Percentiles rank a stretch among this genome's conserved stretches.
Evolutionary conservation across 164 flowering plant genomes (phyloP).

Genomic region (Dillenia suffruticosa): DNA sequence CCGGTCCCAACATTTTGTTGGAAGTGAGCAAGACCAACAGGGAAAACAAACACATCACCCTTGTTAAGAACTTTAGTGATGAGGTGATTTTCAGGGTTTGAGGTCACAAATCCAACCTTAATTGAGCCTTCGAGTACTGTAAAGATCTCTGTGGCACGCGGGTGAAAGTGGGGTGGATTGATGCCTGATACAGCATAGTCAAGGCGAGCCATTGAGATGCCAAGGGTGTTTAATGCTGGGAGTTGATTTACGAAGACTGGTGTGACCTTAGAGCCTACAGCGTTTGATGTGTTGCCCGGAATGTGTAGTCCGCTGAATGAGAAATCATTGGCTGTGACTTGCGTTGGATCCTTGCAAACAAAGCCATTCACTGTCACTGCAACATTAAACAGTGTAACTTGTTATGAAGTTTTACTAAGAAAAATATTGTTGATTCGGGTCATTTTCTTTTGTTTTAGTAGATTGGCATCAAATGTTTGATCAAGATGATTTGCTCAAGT

Average conservation of each 20-base stretch:
- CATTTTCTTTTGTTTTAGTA: background rate
- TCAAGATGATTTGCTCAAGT: background rate
- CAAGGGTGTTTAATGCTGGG: slow-evolving; percentile 26
- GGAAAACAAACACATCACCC: slow-evolving; percentile 25
- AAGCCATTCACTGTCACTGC: slow-evolving; percentile 19
- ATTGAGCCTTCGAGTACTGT: slow-evolving; percentile 16
- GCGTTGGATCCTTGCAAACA: slow-evolving; percentile 15
- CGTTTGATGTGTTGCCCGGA: slow-evolving; percentile 14
- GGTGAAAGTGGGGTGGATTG: slow-evolving; percentile 23
- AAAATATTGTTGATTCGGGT: no score
- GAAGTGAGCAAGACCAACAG: slow-evolving; percentile 21
- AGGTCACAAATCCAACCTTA: slow-evolving; percentile 13
- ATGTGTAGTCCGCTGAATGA: slow-evolving; percentile 15
- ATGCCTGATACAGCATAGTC: slow-evolving; percentile 19
- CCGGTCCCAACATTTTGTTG: slow-evolving; percentile 16
- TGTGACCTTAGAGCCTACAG: slow-evolving; percentile 10
- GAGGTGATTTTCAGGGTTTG: slow-evolving; percentile 14
- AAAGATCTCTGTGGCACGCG: slow-evolving; percentile 17
- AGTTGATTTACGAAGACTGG: slow-evolving; percentile 8
- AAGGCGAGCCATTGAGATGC: slow-evolving; percentile 22
- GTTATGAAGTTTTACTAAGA: no score
- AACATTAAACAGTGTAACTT: background rate
- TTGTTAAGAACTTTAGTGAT: slow-evolving; percentile 16
- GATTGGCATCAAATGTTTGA: background rate
- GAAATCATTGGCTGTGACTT: slow-evolving; percentile 15